phyloP scores from a whole-genome alignment of 495 filamentous ascomycete species.

The Penicillium robsamsonii region DNA sequence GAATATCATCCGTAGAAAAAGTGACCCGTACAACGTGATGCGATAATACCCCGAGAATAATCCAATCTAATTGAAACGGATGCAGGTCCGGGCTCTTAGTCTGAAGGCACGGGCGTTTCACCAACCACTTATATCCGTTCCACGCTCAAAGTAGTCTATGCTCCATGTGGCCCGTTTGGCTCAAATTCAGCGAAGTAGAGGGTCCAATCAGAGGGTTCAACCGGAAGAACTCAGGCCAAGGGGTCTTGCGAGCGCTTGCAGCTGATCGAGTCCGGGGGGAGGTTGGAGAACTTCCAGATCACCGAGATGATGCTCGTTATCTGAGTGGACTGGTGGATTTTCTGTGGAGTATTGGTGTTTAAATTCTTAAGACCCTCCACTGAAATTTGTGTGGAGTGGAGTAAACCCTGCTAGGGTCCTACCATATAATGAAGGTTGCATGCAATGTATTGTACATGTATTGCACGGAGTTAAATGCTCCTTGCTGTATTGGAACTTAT shows the following conservation, averaged over 20 bases:
- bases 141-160: slow-evolving; percentile 19
- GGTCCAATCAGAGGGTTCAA: slow-evolving; percentile 1
- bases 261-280: background rate
- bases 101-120: slow-evolving; percentile 19
- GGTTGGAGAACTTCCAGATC: background rate
- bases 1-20: background rate
- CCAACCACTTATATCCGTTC: slow-evolving; percentile 12
- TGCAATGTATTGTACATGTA: background rate
- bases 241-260: background rate
- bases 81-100: slow-evolving; percentile 16
- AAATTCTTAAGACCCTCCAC: slow-evolving; percentile 6
- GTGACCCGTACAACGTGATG: slow-evolving; percentile 1
- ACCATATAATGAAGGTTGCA: background rate
- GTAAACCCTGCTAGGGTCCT: slow-evolving; percentile 1
- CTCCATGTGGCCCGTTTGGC: slow-evolving; percentile 22
- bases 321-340: slow-evolving; percentile 3
- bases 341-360: slow-evolving; percentile 5
- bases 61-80: slow-evolving; percentile 22
- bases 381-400: slow-evolving; percentile 1
- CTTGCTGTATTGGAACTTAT: background rate
- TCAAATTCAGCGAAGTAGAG: background rate
- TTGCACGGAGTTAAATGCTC: background rate
- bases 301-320: slow-evolving; percentile 1
- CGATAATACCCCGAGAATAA: slow-evolving; percentile 6
- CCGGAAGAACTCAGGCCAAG: background rate